A percentile compares a stretch with the other conserved stretches of the same genome.
Evolutionary conservation across 805 yeast species (phyloP).

Genomic region (Candida sphagnicola): DNA sequence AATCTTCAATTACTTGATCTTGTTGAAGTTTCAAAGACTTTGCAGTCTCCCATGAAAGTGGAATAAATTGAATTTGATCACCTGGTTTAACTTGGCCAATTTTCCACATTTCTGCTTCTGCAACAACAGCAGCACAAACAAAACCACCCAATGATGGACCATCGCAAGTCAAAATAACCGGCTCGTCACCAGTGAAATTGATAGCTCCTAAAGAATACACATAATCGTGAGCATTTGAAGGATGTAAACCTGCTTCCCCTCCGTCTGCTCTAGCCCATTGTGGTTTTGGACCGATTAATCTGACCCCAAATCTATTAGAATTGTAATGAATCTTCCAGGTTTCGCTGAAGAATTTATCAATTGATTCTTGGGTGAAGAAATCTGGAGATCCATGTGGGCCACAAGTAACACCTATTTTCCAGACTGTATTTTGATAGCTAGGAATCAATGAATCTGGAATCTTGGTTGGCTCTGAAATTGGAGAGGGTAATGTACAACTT

Average conservation of each 20-base stretch:
- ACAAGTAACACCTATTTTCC: slow-evolving; percentile 91
- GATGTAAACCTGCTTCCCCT: slow-evolving; percentile 97
- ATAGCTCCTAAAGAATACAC: slow-evolving; percentile 96
- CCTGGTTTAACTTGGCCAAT: slow-evolving; percentile 98
- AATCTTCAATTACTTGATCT: slow-evolving; percentile 47
- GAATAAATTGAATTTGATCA: slow-evolving; percentile 75
- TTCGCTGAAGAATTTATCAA: slow-evolving; percentile 67
- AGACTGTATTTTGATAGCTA: slow-evolving; percentile 45
- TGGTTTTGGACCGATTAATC: slow-evolving; percentile 94
- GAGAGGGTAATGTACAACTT: slow-evolving; percentile 68
- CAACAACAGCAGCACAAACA: slow-evolving; percentile 94
- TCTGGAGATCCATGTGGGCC: slow-evolving; percentile 99
- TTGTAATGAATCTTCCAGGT: slow-evolving; percentile 96
- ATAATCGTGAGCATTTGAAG: slow-evolving; percentile 97
- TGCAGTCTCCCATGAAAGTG: slow-evolving; percentile 69
- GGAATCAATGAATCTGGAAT: slow-evolving; percentile 60
- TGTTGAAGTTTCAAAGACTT: slow-evolving; percentile 57
- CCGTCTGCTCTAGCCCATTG: slow-evolving; percentile 95
- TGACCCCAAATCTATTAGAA: slow-evolving; percentile 94
- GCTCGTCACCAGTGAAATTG: slow-evolving; percentile 98
- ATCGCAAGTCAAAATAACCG: slow-evolving; percentile 93
- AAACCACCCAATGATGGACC: slow-evolving; percentile 98
- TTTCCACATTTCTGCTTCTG: slow-evolving; percentile 97
- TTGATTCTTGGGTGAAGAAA: slow-evolving; percentile 74
- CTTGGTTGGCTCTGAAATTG: slow-evolving; percentile 58